phyloP scores from a whole-genome alignment of 176 grass and related monocot genomes.

The Eremochloa ophiuroides region DNA sequence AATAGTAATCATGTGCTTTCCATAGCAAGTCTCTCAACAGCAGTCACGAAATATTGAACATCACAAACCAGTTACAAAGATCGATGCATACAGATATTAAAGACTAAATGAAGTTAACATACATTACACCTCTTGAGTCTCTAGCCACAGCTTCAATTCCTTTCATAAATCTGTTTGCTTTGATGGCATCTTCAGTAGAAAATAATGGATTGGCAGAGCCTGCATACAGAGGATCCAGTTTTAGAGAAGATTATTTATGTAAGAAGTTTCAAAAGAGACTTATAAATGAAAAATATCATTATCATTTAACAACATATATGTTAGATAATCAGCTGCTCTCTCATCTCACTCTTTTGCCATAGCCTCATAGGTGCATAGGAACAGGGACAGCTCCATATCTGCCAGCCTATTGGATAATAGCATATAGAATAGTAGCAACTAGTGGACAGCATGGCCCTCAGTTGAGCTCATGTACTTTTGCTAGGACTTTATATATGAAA shows the following conservation, averaged over 20 bases:
- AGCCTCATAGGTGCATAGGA: not conserved
- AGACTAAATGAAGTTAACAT: conserved; percentile 18
- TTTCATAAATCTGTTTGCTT: conserved; percentile 72
- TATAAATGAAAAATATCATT: not conserved
- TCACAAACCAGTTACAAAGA: not conserved
- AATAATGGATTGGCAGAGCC: conserved; percentile 86
- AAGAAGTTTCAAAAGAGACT: not conserved
- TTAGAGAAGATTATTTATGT: not conserved
- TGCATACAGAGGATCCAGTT: conserved; percentile 19
- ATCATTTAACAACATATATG: not conserved
- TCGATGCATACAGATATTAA: conserved; percentile 16
- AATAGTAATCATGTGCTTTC: not conserved
- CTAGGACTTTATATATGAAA: not conserved
- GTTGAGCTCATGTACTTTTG: not conserved
- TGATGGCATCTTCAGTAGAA: conserved; percentile 62
- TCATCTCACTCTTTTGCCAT: not conserved
- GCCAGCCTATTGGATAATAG: too few relatives aligned
- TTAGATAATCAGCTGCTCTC: not conserved
- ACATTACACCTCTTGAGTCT: conserved; percentile 41
- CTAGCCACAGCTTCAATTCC: conserved; percentile 43
- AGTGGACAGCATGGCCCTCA: not conserved
- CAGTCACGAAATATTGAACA: not conserved
- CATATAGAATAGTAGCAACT: too few relatives aligned
- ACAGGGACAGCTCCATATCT: too few relatives aligned
- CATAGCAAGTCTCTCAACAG: not conserved